phyloP scores from a whole-genome alignment of 1,139 yeast genomes.

The Scheffersomyces segobiensis region DNA sequence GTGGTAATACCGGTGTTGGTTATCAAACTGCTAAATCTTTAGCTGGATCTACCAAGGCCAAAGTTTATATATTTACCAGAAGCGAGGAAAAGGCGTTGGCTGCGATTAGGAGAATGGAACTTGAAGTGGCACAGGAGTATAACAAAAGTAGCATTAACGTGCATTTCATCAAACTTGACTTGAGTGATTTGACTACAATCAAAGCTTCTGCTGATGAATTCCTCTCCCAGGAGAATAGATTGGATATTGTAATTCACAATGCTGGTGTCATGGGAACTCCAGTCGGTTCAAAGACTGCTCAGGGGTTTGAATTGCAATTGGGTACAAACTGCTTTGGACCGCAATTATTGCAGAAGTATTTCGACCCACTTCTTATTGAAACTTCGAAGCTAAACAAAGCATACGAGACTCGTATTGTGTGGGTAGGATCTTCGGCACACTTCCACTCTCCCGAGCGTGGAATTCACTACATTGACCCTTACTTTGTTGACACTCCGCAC shows the following conservation, averaged over 20 bases:
- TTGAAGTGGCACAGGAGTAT: slow-evolving; percentile 10
- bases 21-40: slow-evolving; percentile 11
- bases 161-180: slow-evolving; percentile 32
- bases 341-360: slow-evolving; percentile 43
- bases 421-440: slow-evolving; percentile 48
- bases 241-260: slow-evolving; percentile 51
- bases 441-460: slow-evolving; percentile 38
- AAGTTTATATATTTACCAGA: slow-evolving; percentile 19
- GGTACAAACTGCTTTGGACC: slow-evolving; percentile 54
- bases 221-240: slow-evolving; percentile 18
- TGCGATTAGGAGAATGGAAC: slow-evolving; percentile 15
- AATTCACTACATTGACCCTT: slow-evolving; percentile 38
- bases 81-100: slow-evolving; percentile 14
- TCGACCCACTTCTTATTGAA: slow-evolving; percentile 42
- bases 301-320: slow-evolving; percentile 47
- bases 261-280: slow-evolving; percentile 50
- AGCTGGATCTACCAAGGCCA: slow-evolving; percentile 12
- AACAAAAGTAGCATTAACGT: slow-evolving; percentile 4
- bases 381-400: slow-evolving; percentile 20
- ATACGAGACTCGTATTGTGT: slow-evolving; percentile 37
- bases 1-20: slow-evolving; percentile 24
- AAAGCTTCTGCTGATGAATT: slow-evolving; percentile 39
- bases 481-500: slow-evolving; percentile 13
- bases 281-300: slow-evolving; percentile 25
- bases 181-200: slow-evolving; percentile 44